phyloP scores from a whole-genome alignment of 2,329 filamentous ascomycete genomes.

The Arthrinium puccinioides region DNA sequence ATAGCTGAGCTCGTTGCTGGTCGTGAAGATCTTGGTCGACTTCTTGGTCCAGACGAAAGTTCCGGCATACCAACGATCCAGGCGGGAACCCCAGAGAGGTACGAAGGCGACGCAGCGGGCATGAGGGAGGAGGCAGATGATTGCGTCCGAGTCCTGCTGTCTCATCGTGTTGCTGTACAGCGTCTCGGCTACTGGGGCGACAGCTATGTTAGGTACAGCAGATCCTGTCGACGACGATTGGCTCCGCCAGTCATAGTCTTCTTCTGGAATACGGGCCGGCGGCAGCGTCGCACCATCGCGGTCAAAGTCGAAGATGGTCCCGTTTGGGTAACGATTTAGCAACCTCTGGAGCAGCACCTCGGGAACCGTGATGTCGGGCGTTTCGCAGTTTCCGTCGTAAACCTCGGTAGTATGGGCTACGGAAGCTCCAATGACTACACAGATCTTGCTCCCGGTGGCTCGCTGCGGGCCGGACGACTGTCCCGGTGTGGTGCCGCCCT shows the following conservation, averaged over 20 bases:
- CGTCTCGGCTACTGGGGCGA: not conserved
- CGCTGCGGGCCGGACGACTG: conserved; percentile 12
- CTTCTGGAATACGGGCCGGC: not conserved
- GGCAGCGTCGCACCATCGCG: conserved; percentile 24
- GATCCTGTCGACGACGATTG: not conserved
- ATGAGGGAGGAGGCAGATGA: conserved; percentile 27
- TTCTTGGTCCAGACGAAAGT: conserved; percentile 40
- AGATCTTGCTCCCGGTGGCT: not conserved
- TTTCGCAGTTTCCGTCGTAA: conserved; percentile 24
- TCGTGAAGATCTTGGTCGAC: conserved; percentile 34
- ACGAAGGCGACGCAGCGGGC: conserved; percentile 38
- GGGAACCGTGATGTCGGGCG: conserved; percentile 3
- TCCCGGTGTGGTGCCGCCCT: not conserved
- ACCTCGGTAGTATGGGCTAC: conserved; percentile 16
- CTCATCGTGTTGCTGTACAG: no score
- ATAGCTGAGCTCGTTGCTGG: conserved; percentile 41
- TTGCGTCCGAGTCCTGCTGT: conserved; percentile 1
- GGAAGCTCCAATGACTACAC: no score
- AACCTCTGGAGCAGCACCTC: not conserved
- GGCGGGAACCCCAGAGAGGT: conserved; percentile 38
- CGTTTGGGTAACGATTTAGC: not conserved
- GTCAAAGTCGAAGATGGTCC: conserved; percentile 20
- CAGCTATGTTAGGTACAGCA: not conserved
- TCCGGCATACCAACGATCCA: conserved; percentile 40
- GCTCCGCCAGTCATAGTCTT: not conserved